Base-by-base conservation (phyloP, 2,329 filamentous ascomycete species). In the Aspergillus brasiliensis region DNA sequence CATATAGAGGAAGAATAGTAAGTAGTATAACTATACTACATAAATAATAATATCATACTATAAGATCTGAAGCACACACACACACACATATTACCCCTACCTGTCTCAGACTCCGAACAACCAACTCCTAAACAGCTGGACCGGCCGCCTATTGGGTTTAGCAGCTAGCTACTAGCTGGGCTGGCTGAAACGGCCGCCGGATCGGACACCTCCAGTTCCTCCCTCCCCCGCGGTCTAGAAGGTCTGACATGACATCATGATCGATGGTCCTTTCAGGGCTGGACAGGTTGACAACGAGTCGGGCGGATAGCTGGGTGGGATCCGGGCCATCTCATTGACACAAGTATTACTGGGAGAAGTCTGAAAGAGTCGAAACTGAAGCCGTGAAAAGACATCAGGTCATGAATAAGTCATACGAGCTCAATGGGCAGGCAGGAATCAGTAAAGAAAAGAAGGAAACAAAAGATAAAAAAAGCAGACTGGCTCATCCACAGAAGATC, bases 241-340 rank as follows among this genome's bases (percentile, higher is more conserved):
- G 58, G 38, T 17, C 31, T 10, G 42, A 48, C 49, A 61, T 62
- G 61, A 61, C 57, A 57, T 62, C 57, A 62, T 51, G 52, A 48
- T 56, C 21, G 11, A 19, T 13, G 31, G 31, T 34, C 40, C 19
- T 21, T 10, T 19, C 38, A 42, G 38, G 17, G 19, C 38, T 19
- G 21, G 40, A 19, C 19, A 44, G 19, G 11, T 10, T 21, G 19
- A 44, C 21, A 21, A 5, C 19, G 40, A 15, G 40, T 23, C 19
- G 4, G 21, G 31, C 10, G 40, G 17, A 5, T 19, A 10, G 17
- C 38, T 19, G 38, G n/a, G 8, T 19, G 38, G 8, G 40, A 23
- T 23, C 40, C n/a, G 23, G 31, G 19, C 19, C 19, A 21, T 21
- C 13, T 11, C 4, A 44, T 42, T 11, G 0, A 13, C 10, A 11